These are phyloP conservation scores for Apium graveolens DNA, from an alignment of 129 eudicot species.

Conservation along the genomic window DNA sequence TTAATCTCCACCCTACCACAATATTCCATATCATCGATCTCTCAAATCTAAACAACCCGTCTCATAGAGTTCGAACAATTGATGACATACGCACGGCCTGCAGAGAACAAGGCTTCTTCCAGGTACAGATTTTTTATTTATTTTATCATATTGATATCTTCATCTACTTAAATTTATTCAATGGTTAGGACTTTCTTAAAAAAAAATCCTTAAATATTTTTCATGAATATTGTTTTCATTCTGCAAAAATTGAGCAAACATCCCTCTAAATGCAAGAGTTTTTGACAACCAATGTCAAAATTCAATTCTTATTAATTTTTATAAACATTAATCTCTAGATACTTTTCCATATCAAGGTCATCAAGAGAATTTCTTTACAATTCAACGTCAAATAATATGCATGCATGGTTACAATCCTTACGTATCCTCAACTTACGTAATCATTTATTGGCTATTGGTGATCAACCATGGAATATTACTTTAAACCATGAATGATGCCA, in stretches of 20 bases:
- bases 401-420: conserved; percentile 20
- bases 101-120: conserved; percentile 58
- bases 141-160: neutral
- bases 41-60: conserved; percentile 31
- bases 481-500: conserved; percentile 33
- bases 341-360: conserved; percentile 4
- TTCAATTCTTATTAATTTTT: neutral
- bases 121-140: conserved; percentile 30
- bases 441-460: conserved; percentile 28
- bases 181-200: neutral
- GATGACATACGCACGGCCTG: conserved; percentile 43
- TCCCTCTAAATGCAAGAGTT: neutral
- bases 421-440: conserved; percentile 10
- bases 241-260: neutral
- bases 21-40: conserved; percentile 48
- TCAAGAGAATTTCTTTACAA: neutral
- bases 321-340: neutral
- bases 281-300: neutral
- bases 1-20: conserved; percentile 5
- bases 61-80: conserved; percentile 24
- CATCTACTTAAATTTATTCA: neutral
- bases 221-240: neutral
- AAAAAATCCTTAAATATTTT: neutral
- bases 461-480: conserved; percentile 60
- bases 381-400: conserved; percentile 26